A percentile compares a stretch with the other conserved stretches of the same genome.
Evolutionary conservation across 805 yeast genomes (phyloP).

Genomic region (Yamadazyma laniorum): DNA sequence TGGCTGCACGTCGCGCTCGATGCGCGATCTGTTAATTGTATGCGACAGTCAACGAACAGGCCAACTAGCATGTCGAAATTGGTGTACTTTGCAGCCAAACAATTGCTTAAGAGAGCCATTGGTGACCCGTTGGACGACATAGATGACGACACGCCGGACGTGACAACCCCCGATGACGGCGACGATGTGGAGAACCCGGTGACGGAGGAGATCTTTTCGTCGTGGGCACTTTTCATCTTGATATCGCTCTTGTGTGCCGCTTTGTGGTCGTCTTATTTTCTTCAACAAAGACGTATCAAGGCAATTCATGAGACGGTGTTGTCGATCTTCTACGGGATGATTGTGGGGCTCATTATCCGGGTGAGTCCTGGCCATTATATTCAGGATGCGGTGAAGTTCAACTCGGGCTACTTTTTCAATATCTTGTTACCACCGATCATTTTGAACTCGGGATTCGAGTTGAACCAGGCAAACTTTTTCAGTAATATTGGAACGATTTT

Average conservation of each 20-base stretch:
- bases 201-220: constrained; percentile 90
- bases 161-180: constrained; percentile 47
- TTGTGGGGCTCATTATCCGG: constrained; percentile 88
- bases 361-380: constrained; percentile 94
- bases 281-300: constrained; percentile 87
- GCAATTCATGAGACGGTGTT: constrained; percentile 97
- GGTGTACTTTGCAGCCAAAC: constrained; percentile 24
- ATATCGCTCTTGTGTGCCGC: constrained; percentile 80
- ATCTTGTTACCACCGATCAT: constrained; percentile 94
- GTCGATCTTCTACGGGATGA: constrained; percentile 95
- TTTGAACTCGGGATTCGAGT: constrained; percentile 91
- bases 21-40: no score
- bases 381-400: constrained; percentile 94
- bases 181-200: constrained; percentile 73
- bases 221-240: constrained; percentile 94
- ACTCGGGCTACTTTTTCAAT: constrained; percentile 91
- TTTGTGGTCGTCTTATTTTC: constrained; percentile 89
- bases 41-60: no score
- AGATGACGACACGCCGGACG: constrained; percentile 39
- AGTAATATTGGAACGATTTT: constrained; percentile 86
- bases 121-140: constrained; percentile 19
- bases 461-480: constrained; percentile 94
- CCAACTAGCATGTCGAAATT: constrained; percentile 29
- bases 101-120: constrained; percentile 31
- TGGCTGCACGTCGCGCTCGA: no score